Evolutionary conservation across 108 stramenopile species (phyloP).

Genomic region (Asterionellopsis glacialis): DNA sequence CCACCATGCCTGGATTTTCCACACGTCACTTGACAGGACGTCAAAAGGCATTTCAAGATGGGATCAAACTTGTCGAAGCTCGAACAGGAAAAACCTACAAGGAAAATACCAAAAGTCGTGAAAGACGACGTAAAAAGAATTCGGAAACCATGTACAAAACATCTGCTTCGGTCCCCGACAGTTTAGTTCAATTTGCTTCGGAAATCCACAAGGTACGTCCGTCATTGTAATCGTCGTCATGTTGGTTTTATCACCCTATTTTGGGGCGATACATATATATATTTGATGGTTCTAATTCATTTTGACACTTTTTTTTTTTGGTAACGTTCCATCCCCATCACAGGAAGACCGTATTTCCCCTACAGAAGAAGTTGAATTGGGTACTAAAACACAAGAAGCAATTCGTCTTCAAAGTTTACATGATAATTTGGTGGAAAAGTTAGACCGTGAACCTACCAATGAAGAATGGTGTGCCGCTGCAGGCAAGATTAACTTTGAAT

Average conservation of each 20-base stretch:
- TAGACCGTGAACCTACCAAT: conserved; percentile 74
- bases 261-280: no score
- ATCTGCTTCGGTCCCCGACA: conserved; percentile 67
- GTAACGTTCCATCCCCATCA: background rate
- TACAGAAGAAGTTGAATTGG: conserved; percentile 67
- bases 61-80: conserved; percentile 23
- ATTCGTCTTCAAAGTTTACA: conserved; percentile 58
- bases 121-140: conserved; percentile 17
- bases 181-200: conserved; percentile 58
- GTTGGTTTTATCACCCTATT: no score
- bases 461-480: conserved; percentile 87
- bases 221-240: background rate
- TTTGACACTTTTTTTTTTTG: conserved; percentile 1
- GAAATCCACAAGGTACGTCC: conserved; percentile 51
- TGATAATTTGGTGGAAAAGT: conserved; percentile 38
- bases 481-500: conserved; percentile 70
- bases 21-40: conserved; percentile 20
- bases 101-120: conserved; percentile 16
- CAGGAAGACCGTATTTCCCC: conserved; percentile 56
- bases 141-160: conserved; percentile 52
- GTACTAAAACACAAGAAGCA: conserved; percentile 75
- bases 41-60: conserved; percentile 18
- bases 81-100: conserved; percentile 13
- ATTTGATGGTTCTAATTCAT: no score
- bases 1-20: conserved; percentile 77